Evolutionary conservation across 192 early-diverging fungal species (phyloP), one percentile per base, ranked within the genome.

Genomic region (Coemansia sp.): DNA sequence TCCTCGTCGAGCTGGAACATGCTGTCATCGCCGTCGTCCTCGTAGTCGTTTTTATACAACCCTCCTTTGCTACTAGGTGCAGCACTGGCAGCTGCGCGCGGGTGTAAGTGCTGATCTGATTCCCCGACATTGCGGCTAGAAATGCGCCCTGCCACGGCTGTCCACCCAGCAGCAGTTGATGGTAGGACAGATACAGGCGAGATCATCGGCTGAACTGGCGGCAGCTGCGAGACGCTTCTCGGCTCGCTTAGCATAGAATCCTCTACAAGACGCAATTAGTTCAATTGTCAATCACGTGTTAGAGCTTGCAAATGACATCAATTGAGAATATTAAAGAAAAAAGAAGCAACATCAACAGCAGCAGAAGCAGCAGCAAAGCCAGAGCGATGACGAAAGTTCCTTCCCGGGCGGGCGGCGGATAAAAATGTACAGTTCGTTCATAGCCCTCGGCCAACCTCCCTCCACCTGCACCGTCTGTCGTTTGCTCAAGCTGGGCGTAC

Each of bases 1-100:
- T 91, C 91, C 62, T 93, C 92, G 51, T 94, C 92, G 73, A 90
- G 88, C 58, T 90, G 85, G 77, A 94, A 91, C 70, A 91, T 65
- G 61, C 88, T 85, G 38, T 93, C 91, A n/a, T 92, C 90, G 26
- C 83, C 83, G 24, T 77, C 85, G 14, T 60, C 77, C 11, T 59
- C 60, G 45, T 55, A 36, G 38, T 7, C 38, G 28, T 37, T 5
- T 31, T 26, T 31, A 55, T n/a, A n/a, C 13, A 26, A 16, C 16
- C n/a, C 31, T 1, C 45, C 14, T 2, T 60, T 40, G 20, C 66
- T 51, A 63, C 39, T 20, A 16, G 9, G 45, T 9, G 28, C 33
- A 36, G n/a, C 26, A 18, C 34, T 36, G n/a, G 14, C 31, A 9
- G 31, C 31, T 18, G 31, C 20, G 9, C 34, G 24, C n/a, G 56